A percentile compares a stretch with the other conserved stretches of the same genome.
Conservation (phyloP, 148 eudicot genomes). For the Beta vulgaris region DNA sequence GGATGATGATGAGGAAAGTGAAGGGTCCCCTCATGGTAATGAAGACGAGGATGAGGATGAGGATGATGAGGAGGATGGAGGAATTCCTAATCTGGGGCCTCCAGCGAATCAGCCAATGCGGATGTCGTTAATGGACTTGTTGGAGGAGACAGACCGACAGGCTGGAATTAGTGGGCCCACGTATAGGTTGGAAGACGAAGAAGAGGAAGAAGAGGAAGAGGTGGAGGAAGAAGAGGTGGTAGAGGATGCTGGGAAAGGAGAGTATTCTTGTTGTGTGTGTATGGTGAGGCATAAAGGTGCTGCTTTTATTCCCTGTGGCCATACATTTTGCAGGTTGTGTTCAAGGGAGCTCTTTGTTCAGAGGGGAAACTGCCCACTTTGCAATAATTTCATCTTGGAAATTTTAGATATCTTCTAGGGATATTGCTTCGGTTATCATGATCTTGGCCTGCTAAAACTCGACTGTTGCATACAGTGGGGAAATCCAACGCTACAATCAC, state of each 20-base stretch:
- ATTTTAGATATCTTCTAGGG: slow-evolving; percentile 68
- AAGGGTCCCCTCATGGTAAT: not conserved
- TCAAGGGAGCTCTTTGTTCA: slow-evolving; percentile 77
- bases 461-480: not conserved
- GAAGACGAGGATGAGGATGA: slow-evolving; percentile 19
- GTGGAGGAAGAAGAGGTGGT: slow-evolving; percentile 32
- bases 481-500: too few species aligned
- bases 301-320: slow-evolving; percentile 80
- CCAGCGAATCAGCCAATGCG: slow-evolving; percentile 33
- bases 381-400: slow-evolving; percentile 74
- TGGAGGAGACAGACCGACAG: slow-evolving; percentile 75
- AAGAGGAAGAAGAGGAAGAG: slow-evolving; percentile 52
- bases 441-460: not conserved
- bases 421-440: not conserved
- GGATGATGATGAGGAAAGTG: slow-evolving; percentile 25
- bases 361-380: slow-evolving; percentile 76
- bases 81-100: slow-evolving; percentile 18
- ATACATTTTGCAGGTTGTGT: slow-evolving; percentile 81
- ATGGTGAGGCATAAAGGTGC: slow-evolving; percentile 84
- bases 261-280: slow-evolving; percentile 65
- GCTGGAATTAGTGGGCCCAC: slow-evolving; percentile 54
- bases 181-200: slow-evolving; percentile 41
- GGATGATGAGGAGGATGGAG: slow-evolving; percentile 22
- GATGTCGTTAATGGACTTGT: slow-evolving; percentile 81
- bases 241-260: slow-evolving; percentile 31